Evolutionary conservation across 2,329 filamentous ascomycete genomes (phyloP).

Genomic region (Curvularia verruculosa): DNA sequence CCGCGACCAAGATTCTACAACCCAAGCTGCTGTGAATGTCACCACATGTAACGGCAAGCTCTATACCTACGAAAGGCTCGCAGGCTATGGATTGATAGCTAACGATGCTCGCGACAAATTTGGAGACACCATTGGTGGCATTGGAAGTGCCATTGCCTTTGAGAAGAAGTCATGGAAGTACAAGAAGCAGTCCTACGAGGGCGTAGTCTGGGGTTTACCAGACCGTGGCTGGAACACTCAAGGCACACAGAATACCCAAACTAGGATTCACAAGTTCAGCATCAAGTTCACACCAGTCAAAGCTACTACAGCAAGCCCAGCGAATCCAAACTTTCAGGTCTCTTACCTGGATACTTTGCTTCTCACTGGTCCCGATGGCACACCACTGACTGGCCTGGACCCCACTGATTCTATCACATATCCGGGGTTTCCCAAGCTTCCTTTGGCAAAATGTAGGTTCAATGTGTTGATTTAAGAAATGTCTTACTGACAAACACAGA

Average conservation of each 20-base stretch:
- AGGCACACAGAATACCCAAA: conserved; percentile 70
- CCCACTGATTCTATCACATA: conserved; percentile 50
- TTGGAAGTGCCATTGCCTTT: conserved; percentile 70
- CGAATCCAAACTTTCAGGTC: conserved; percentile 65
- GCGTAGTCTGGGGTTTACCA: conserved; percentile 67
- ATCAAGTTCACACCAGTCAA: conserved; percentile 63
- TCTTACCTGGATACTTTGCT: conserved; percentile 69
- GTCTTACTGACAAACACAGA: conserved; percentile 37
- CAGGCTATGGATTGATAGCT: conserved; percentile 68
- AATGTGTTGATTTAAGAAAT: too few relatives aligned
- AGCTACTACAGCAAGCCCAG: conserved; percentile 61
- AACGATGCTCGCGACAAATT: conserved; percentile 67
- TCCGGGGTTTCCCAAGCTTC: conserved; percentile 66
- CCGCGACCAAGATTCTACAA: not conserved
- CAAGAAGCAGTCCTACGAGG: conserved; percentile 59
- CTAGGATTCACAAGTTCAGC: conserved; percentile 70
- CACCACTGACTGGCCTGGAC: conserved; percentile 58
- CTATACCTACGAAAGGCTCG: conserved; percentile 71
- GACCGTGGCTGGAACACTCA: conserved; percentile 77
- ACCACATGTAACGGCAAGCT: conserved; percentile 64
- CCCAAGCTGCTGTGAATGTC: conserved; percentile 25
- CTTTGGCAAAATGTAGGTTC: conserved; percentile 61
- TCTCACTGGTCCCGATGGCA: conserved; percentile 67
- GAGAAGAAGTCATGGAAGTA: conserved; percentile 64
- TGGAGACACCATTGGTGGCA: conserved; percentile 71